Conservation (phyloP, 1,284 basidiomycete genomes). For the Leccinum pallidistipes region DNA sequence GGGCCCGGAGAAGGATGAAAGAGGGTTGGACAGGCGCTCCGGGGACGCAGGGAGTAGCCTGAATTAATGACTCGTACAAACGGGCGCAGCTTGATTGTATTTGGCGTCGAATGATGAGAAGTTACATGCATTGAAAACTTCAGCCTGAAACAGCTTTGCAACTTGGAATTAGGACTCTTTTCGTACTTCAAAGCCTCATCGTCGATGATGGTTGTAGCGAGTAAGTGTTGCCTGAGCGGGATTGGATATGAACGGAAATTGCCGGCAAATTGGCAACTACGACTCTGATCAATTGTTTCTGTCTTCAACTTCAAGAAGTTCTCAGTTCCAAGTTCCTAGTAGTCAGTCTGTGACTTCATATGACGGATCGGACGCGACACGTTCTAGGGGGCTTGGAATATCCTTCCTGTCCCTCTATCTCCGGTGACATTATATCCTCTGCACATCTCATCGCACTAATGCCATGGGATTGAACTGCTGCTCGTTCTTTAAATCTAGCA, state of each 20-base stretch:
- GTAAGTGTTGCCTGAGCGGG: not conserved
- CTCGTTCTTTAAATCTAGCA: not conserved
- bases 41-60: not conserved
- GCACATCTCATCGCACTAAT: not conserved
- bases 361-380: too few species aligned
- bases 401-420: not conserved
- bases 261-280: not conserved
- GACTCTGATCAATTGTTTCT: too few species aligned
- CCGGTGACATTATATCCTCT: not conserved
- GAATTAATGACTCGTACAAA: too few species aligned
- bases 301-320: too few species aligned
- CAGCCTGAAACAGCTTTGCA: not conserved
- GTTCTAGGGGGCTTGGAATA: not conserved
- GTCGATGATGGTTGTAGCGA: not conserved
- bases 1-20: slow-evolving; percentile 12
- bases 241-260: not conserved
- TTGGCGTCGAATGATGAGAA: not conserved
- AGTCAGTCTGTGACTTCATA: too few species aligned
- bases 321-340: too few species aligned
- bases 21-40: slow-evolving; percentile 14
- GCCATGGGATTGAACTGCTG: not conserved
- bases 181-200: not conserved
- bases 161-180: not conserved
- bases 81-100: not conserved
- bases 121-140: not conserved